Percentiles rank a stretch among this genome's conserved stretches.
Conservation (phyloP, 495 filamentous ascomycete genomes). For the Cercophora sp. region DNA sequence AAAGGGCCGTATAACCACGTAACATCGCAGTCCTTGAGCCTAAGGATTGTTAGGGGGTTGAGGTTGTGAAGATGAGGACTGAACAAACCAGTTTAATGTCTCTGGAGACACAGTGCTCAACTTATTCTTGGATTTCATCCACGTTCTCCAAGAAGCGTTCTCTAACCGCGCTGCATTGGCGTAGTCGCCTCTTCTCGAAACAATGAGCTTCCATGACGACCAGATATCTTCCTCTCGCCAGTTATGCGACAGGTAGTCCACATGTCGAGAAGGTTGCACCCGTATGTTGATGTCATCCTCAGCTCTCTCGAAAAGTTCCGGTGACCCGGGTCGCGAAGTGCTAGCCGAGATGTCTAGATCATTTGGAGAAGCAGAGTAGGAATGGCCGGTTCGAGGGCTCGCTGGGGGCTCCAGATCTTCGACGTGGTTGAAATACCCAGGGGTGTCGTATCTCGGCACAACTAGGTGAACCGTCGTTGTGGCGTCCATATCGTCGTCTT, state of each 20-base stretch:
- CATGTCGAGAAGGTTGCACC: constrained; percentile 79
- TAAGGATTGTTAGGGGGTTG: constrained; percentile 36
- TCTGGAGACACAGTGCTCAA: constrained; percentile 84
- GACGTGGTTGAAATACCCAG: constrained; percentile 39
- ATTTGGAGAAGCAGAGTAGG: constrained; percentile 43
- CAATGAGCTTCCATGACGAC: constrained; percentile 93
- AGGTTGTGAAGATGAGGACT: not conserved
- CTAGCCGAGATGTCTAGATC: constrained; percentile 40
- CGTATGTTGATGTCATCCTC: constrained; percentile 81
- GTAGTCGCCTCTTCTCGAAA: constrained; percentile 70
- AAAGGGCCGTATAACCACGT: constrained; percentile 97
- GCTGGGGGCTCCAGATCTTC: constrained; percentile 48
- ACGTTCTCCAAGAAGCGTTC: constrained; percentile 98
- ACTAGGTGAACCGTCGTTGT: constrained; percentile 45
- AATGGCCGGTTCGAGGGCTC: constrained; percentile 40
- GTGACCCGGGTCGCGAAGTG: constrained; percentile 46
- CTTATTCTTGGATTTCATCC: constrained; percentile 84
- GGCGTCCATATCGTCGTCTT: constrained; percentile 37
- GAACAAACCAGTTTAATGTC: constrained; percentile 78
- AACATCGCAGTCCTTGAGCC: constrained; percentile 95
- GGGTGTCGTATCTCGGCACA: constrained; percentile 56
- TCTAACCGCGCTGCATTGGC: constrained; percentile 79
- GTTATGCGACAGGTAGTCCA: constrained; percentile 92
- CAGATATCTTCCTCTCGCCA: constrained; percentile 98
- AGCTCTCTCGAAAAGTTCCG: constrained; percentile 47